phyloP scores from a whole-genome alignment of 495 filamentous ascomycete species.

The Bryoglossum gracile region DNA sequence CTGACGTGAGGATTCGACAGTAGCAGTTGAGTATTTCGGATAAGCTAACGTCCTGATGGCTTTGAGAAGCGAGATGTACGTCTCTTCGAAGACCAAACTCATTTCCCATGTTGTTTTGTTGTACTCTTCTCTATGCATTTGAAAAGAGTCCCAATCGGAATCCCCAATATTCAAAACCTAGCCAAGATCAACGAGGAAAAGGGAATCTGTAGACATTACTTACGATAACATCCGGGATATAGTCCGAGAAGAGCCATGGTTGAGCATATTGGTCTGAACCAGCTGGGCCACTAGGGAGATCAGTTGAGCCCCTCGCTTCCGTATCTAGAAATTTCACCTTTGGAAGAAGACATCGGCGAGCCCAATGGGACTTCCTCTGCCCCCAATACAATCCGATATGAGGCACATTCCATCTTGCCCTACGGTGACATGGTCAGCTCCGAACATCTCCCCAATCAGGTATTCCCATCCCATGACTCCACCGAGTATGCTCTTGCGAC shows the following conservation, averaged over 20 bases:
- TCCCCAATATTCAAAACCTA: slow-evolving; percentile 32
- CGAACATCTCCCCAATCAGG: slow-evolving; percentile 35
- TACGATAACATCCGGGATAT: slow-evolving; percentile 33
- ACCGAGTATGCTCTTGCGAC: slow-evolving; percentile 21
- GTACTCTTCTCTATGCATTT: slow-evolving; percentile 24
- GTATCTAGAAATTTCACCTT: too few relatives aligned
- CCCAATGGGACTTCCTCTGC: slow-evolving; percentile 27
- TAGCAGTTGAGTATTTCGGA: slow-evolving; percentile 27
- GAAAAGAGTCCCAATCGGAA: slow-evolving; percentile 29
- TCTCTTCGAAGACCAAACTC: slow-evolving; percentile 28
- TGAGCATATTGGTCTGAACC: slow-evolving; percentile 28
- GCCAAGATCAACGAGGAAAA: too few relatives aligned
- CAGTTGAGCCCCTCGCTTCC: too few relatives aligned
- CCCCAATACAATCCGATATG: slow-evolving; percentile 30
- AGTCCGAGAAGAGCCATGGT: slow-evolving; percentile 31
- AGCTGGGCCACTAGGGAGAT: slow-evolving; percentile 27
- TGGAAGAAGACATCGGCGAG: slow-evolving; percentile 37
- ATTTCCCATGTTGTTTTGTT: slow-evolving; percentile 29
- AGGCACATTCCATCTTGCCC: slow-evolving; percentile 35
- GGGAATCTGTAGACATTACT: too few relatives aligned
- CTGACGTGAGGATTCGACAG: slow-evolving; percentile 20
- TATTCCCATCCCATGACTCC: slow-evolving; percentile 38
- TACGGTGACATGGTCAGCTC: slow-evolving; percentile 31
- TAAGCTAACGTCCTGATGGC: slow-evolving; percentile 33
- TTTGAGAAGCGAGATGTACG: slow-evolving; percentile 33